Conservation (phyloP, 495 filamentous ascomycete genomes). For the Penicillium bialowiezense region DNA sequence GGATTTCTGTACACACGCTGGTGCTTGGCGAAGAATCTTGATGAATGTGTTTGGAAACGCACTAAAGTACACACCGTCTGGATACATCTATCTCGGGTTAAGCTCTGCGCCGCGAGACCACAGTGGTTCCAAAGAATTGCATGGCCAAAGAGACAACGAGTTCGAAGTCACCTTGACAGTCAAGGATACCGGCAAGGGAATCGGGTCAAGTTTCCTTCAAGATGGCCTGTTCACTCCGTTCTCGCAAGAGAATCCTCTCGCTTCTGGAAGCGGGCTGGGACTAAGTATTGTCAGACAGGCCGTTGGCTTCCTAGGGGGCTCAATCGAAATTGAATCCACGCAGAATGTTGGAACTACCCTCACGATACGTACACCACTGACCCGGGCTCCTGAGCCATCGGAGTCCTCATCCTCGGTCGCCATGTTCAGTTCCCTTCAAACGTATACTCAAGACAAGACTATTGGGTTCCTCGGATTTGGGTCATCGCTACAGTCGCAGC, state of each 20-base stretch:
- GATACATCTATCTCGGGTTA: constrained; percentile 33
- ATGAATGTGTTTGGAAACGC: constrained; percentile 49
- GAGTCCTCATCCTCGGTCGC: constrained; percentile 2
- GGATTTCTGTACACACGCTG: constrained; percentile 57
- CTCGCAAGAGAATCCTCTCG: constrained; percentile 62
- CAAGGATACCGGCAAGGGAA: constrained; percentile 67
- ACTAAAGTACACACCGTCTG: constrained; percentile 41
- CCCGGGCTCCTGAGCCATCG: not conserved
- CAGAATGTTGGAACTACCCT: constrained; percentile 50
- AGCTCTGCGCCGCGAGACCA: constrained; percentile 8
- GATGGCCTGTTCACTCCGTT: constrained; percentile 67
- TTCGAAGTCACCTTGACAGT: constrained; percentile 38
- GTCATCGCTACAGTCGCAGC: constrained; percentile 6
- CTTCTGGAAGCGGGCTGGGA: constrained; percentile 66
- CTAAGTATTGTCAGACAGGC: constrained; percentile 46
- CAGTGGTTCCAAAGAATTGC: not conserved
- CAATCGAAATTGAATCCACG: constrained; percentile 27
- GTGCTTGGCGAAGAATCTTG: constrained; percentile 53
- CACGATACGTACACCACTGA: constrained; percentile 41
- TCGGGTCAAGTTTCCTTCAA: constrained; percentile 51
- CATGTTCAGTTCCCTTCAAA: constrained; percentile 1
- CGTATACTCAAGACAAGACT: constrained; percentile 9
- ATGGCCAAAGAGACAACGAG: not conserved
- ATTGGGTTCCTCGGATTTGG: constrained; percentile 27
- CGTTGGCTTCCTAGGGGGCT: constrained; percentile 23